phyloP scores from a whole-genome alignment of 805 yeast genomes.

The Kregervanrija pseudodelftensis region DNA sequence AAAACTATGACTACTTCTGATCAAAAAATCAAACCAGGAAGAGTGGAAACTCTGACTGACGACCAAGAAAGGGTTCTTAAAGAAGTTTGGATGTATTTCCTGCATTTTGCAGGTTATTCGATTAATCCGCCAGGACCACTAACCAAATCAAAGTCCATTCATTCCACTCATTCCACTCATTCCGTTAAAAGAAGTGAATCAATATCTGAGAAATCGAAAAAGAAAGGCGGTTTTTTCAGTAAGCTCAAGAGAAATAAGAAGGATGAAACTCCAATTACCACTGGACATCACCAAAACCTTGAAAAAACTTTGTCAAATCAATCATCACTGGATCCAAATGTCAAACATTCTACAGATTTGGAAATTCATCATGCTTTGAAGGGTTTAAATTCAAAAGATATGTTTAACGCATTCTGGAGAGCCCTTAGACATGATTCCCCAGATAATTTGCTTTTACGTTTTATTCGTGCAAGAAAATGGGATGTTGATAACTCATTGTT shows the following conservation, averaged over 20 bases:
- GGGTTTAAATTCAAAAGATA: constrained; percentile 43
- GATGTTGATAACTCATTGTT: constrained; percentile 56
- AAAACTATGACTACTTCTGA: too few relatives aligned
- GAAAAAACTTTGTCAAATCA: constrained; percentile 16
- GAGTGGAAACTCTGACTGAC: constrained; percentile 37
- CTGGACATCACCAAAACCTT: constrained; percentile 5
- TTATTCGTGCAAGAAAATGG: constrained; percentile 84
- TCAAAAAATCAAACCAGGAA: constrained; percentile 28
- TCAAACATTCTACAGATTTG: constrained; percentile 25
- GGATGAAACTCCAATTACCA: constrained; percentile 2
- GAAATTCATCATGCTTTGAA: constrained; percentile 43
- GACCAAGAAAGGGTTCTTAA: constrained; percentile 61
- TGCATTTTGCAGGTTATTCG: constrained; percentile 51
- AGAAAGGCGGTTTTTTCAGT: constrained; percentile 28
- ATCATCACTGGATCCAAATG: constrained; percentile 22
- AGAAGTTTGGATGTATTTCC: constrained; percentile 61
- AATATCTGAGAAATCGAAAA: constrained; percentile 16
- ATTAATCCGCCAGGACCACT: constrained; percentile 19
- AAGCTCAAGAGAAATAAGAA: constrained; percentile 21
- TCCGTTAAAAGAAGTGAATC: constrained; percentile 14
- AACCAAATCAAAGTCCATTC: constrained; percentile 3
- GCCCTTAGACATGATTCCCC: constrained; percentile 71
- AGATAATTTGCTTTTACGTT: constrained; percentile 71
- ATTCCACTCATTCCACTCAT: constrained; percentile 1
- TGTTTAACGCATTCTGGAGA: constrained; percentile 48